Percentiles rank a stretch among this genome's conserved stretches.
phyloP scores from a whole-genome alignment of 345 rosid species.

The Eucalyptus cloeziana region DNA sequence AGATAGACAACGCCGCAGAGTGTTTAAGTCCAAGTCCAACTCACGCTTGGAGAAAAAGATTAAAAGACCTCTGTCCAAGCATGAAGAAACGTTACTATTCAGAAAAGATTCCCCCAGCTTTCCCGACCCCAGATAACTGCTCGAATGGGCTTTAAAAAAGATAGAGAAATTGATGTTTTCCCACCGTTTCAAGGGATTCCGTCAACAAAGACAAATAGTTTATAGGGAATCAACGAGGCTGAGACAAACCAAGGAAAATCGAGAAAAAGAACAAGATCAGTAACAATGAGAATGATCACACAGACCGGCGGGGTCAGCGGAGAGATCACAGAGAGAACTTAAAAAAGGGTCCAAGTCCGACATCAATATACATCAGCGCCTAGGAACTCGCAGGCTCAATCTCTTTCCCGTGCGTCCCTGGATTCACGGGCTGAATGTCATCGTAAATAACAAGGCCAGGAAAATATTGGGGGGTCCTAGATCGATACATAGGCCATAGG shows the following conservation, averaged over 20 bases:
- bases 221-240: not conserved
- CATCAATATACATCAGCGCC: not conserved
- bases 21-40: not conserved
- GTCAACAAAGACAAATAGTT: not conserved
- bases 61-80: not conserved
- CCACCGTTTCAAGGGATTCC: not conserved
- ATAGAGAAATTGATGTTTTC: not conserved
- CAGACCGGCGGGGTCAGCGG: not conserved
- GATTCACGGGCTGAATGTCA: not conserved
- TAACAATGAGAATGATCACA: not conserved
- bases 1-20: not conserved
- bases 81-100: not conserved
- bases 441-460: not conserved
- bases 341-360: not conserved
- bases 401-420: not conserved
- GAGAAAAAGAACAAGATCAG: not conserved
- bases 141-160: not conserved
- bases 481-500: not conserved
- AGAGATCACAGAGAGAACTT: not conserved
- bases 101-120: not conserved
- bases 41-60: not conserved
- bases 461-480: not conserved
- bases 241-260: not conserved
- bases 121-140: not conserved
- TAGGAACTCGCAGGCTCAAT: not conserved